A percentile compares a stretch with the other conserved stretches of the same genome.
Conservation (phyloP, 2,329 filamentous ascomycete species). For the Zymoseptoria ardabiliae region DNA sequence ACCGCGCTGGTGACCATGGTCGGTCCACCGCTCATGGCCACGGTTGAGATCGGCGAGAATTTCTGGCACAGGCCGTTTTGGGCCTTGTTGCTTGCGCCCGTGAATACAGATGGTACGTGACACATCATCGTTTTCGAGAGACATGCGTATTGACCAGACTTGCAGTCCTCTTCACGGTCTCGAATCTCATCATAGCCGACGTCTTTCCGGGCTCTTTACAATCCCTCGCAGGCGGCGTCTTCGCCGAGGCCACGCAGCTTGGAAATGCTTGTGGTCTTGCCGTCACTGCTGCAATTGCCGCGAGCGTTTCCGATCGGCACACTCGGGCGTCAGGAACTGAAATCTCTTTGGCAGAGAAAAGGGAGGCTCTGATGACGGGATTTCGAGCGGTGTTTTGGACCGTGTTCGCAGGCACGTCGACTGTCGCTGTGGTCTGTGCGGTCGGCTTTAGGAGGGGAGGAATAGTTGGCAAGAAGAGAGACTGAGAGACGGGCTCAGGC, state of each 20-base stretch:
- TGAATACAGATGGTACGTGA: background rate
- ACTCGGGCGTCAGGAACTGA: no score
- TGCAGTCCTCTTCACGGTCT: slow-evolving; percentile 35
- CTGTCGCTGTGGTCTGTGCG: slow-evolving; percentile 25
- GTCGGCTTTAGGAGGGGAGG: slow-evolving; percentile 37
- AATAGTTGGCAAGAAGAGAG: slow-evolving; percentile 35
- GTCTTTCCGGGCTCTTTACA: slow-evolving; percentile 37
- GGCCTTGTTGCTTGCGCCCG: slow-evolving; percentile 7
- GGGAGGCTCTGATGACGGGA: slow-evolving; percentile 29
- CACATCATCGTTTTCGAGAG: background rate
- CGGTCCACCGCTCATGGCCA: slow-evolving; percentile 42
- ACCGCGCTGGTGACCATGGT: slow-evolving; percentile 18
- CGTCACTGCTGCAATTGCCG: slow-evolving; percentile 30
- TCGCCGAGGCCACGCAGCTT: slow-evolving; percentile 40
- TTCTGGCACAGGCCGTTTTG: slow-evolving; percentile 37
- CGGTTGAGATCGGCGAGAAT: slow-evolving; percentile 39
- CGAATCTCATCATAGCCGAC: slow-evolving; percentile 37
- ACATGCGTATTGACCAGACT: background rate
- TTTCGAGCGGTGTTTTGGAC: slow-evolving; percentile 37
- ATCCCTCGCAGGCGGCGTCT: slow-evolving; percentile 39
- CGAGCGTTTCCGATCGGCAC: slow-evolving; percentile 12
- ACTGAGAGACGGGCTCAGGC: slow-evolving; percentile 19
- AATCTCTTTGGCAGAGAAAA: background rate
- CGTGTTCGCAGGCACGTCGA: slow-evolving; percentile 28
- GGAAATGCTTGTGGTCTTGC: slow-evolving; percentile 37